Conservation (phyloP, 495 filamentous ascomycete genomes). For the Glutinoglossum americanum region DNA sequence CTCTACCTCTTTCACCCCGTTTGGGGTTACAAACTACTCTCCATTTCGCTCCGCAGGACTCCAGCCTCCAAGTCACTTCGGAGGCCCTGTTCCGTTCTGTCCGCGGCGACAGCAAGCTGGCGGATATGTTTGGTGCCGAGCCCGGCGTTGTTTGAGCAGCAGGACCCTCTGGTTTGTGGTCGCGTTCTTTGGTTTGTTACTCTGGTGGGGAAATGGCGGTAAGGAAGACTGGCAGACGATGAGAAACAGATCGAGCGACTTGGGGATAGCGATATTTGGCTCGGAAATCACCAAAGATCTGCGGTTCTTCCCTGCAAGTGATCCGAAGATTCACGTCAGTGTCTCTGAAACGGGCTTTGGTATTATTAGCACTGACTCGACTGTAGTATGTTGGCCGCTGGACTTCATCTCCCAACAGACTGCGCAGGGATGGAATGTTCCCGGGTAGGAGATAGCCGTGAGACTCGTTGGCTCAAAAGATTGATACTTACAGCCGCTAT, state of each 20-base stretch:
- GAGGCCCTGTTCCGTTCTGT: constrained; percentile 3
- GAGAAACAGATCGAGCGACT: constrained; percentile 7
- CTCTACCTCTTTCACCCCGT: constrained; percentile 9
- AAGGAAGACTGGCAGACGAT: constrained; percentile 9
- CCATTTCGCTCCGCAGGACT: constrained; percentile 12
- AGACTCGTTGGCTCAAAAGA: not conserved
- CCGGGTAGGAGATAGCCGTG: constrained; percentile 9
- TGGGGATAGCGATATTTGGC: constrained; percentile 10
- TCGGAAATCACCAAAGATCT: constrained; percentile 12
- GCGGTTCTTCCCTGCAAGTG: constrained; percentile 14
- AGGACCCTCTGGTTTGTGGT: constrained; percentile 9
- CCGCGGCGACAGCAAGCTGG: constrained; percentile 1
- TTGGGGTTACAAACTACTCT: constrained; percentile 11
- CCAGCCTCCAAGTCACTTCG: constrained; percentile 8
- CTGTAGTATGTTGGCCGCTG: constrained; percentile 17
- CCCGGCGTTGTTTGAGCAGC: constrained; percentile 6
- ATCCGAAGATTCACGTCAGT: constrained; percentile 16
- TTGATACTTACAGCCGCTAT: not conserved
- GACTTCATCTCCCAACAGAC: constrained; percentile 16
- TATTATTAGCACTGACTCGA: not conserved
- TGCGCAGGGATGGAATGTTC: constrained; percentile 18
- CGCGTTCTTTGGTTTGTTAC: constrained; percentile 7
- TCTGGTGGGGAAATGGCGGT: constrained; percentile 13
- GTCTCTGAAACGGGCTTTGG: not conserved
- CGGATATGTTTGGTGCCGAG: constrained; percentile 4